A percentile compares a stretch with the other conserved stretches of the same genome.
Conservation (phyloP, 2,329 filamentous ascomycete species). For the Neopestalotiopsis rosae region DNA sequence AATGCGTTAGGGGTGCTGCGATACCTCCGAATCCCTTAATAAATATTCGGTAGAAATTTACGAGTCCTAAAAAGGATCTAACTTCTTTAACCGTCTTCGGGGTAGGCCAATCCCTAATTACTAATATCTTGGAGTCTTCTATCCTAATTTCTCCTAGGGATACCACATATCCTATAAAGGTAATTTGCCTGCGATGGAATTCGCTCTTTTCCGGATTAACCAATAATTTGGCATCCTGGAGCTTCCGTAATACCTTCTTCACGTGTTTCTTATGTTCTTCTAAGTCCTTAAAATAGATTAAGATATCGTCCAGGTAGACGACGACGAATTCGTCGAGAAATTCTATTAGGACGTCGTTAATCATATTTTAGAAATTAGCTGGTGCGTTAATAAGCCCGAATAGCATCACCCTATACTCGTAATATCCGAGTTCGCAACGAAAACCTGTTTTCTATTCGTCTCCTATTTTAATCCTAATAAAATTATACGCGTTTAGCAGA, state of each 20-base stretch:
- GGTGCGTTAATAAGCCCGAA: conserved; percentile 29
- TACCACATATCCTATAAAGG: conserved; percentile 38
- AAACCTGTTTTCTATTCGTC: conserved; percentile 35
- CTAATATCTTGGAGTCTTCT: conserved; percentile 30
- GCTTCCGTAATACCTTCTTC: conserved; percentile 23
- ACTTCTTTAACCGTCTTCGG: conserved; percentile 19
- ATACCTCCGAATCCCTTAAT: conserved; percentile 15
- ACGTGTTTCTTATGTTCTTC: conserved; percentile 31
- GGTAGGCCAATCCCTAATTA: conserved; percentile 29
- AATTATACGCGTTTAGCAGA: conserved; percentile 18
- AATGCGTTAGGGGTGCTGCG: conserved; percentile 3
- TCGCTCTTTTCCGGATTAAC: conserved; percentile 35
- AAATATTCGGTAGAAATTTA: conserved; percentile 19
- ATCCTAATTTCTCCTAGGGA: conserved; percentile 30
- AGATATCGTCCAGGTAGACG: neutral
- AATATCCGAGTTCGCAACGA: conserved; percentile 28
- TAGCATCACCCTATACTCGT: conserved; percentile 33
- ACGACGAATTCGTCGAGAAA: conserved; percentile 15
- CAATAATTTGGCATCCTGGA: conserved; percentile 18
- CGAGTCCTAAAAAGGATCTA: neutral
- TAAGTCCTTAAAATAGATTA: neutral
- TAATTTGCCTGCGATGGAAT: too few species aligned
- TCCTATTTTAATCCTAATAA: conserved; percentile 22
- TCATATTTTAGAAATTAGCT: conserved; percentile 21
- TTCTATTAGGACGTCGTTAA: conserved; percentile 20